Evolutionary conservation across 495 filamentous ascomycete species (phyloP).

Genomic region (Aspergillus sparsus): DNA sequence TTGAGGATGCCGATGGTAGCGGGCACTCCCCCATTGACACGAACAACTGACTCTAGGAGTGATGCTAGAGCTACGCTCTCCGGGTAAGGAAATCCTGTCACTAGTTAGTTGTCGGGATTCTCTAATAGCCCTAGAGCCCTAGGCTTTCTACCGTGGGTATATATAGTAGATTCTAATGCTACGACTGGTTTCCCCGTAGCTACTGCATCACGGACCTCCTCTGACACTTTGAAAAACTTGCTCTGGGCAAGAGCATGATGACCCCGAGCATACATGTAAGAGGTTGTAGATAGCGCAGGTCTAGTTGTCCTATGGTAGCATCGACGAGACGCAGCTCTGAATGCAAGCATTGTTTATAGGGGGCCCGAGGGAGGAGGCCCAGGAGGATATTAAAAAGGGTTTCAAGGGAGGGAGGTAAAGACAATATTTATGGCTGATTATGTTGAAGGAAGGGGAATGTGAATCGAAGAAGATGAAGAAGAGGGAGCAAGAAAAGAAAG

Average conservation of each 20-base stretch:
- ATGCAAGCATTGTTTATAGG: constrained; percentile 30
- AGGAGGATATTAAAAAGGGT: constrained; percentile 6
- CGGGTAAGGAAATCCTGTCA: constrained; percentile 77
- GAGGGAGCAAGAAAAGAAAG: constrained; percentile 12
- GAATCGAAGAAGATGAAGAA: constrained; percentile 12
- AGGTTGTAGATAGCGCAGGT: background rate
- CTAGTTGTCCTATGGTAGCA: constrained; percentile 23
- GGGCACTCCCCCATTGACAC: constrained; percentile 81
- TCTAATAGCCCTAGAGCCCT: background rate
- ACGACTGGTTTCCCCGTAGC: constrained; percentile 75
- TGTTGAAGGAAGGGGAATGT: background rate
- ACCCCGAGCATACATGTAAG: constrained; percentile 20
- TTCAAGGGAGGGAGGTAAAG: background rate
- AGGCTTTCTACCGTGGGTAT: constrained; percentile 64
- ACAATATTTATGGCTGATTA: background rate
- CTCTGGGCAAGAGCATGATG: constrained; percentile 43
- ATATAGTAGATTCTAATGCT: constrained; percentile 89
- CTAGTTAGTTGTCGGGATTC: constrained; percentile 22
- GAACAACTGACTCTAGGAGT: constrained; percentile 72
- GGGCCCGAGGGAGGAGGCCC: background rate
- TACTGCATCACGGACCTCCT: constrained; percentile 79
- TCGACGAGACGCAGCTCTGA: constrained; percentile 31
- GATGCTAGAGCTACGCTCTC: constrained; percentile 72
- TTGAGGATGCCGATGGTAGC: constrained; percentile 85
- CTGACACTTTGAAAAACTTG: constrained; percentile 70